These are phyloP conservation scores for Colletotrichum lupini DNA, from an alignment of 2,329 filamentous ascomycete species.

Conservation along the genomic window DNA sequence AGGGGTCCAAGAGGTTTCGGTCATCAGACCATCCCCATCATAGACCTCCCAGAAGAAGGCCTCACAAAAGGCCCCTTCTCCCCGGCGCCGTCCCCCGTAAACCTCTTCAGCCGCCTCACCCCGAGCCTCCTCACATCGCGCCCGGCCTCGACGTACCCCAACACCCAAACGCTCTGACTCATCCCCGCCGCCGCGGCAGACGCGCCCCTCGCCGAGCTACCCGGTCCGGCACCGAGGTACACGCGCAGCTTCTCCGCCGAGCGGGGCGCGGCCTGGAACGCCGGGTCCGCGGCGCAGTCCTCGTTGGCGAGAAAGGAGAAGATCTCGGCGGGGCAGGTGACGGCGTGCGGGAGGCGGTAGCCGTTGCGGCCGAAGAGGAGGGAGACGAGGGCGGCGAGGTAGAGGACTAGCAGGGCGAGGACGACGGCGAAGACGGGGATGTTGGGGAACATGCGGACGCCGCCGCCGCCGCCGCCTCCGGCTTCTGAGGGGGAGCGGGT, in stretches of 20 bases:
- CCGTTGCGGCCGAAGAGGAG: conserved; percentile 70
- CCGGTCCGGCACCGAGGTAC: conserved; percentile 46
- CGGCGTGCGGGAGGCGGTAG: conserved; percentile 78
- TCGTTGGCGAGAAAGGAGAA: conserved; percentile 82
- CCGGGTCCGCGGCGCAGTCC: conserved; percentile 76
- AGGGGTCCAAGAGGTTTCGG: not conserved
- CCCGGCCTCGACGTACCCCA: conserved; percentile 53
- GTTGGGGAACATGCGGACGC: conserved; percentile 76
- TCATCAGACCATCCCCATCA: not conserved
- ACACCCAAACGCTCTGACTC: conserved; percentile 61
- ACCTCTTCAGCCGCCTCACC: conserved; percentile 52
- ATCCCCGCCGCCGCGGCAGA: conserved; percentile 45
- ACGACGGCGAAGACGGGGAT: conserved; percentile 78
- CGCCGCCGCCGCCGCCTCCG: conserved; percentile 42
- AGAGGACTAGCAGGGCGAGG: conserved; percentile 78
- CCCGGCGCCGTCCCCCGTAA: conserved; percentile 49
- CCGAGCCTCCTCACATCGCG: conserved; percentile 42
- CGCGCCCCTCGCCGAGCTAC: conserved; percentile 64
- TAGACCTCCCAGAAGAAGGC: not conserved
- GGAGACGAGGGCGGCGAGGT: conserved; percentile 70
- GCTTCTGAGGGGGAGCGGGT: conserved; percentile 45
- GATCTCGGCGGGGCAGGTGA: conserved; percentile 79
- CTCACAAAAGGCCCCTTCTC: conserved; percentile 7
- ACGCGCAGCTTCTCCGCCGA: conserved; percentile 73
- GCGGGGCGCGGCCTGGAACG: conserved; percentile 76